Percentiles rank a stretch among this genome's conserved stretches.
Evolutionary conservation across 2,329 filamentous ascomycete species (phyloP).

Genomic region (Arthrobotrys megalospora): DNA sequence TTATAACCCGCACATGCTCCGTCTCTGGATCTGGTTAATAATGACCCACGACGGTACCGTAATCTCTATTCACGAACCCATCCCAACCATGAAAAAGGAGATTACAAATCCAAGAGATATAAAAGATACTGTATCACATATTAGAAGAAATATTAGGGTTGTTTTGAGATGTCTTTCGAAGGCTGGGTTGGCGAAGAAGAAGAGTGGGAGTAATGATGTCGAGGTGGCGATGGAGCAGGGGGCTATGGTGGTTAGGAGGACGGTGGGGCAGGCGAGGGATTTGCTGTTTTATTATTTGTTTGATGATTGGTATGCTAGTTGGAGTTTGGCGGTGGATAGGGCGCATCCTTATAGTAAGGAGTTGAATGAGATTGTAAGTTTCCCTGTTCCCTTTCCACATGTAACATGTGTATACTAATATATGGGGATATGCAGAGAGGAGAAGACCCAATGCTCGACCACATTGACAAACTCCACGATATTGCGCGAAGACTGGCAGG

Average conservation of each 20-base stretch:
- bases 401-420: constrained; percentile 23
- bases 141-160: constrained; percentile 63
- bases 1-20: constrained; percentile 67
- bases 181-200: constrained; percentile 68
- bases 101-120: constrained; percentile 41
- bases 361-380: constrained; percentile 71
- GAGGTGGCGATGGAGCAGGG: constrained; percentile 67
- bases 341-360: constrained; percentile 71
- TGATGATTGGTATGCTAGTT: constrained; percentile 77
- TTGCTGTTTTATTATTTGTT: constrained; percentile 79
- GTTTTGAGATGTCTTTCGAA: constrained; percentile 64
- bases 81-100: constrained; percentile 66
- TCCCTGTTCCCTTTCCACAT: not conserved
- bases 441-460: constrained; percentile 68
- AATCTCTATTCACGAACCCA: constrained; percentile 69
- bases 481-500: constrained; percentile 75
- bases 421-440: constrained; percentile 72
- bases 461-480: constrained; percentile 73
- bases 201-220: constrained; percentile 70
- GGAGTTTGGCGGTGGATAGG: constrained; percentile 74
- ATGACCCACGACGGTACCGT: constrained; percentile 68
- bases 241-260: constrained; percentile 65
- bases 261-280: constrained; percentile 71
- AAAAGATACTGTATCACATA: constrained; percentile 63
- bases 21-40: constrained; percentile 72